Evolutionary conservation across 495 filamentous ascomycete species (phyloP).

Genomic region (Cudoniella acicularis): DNA sequence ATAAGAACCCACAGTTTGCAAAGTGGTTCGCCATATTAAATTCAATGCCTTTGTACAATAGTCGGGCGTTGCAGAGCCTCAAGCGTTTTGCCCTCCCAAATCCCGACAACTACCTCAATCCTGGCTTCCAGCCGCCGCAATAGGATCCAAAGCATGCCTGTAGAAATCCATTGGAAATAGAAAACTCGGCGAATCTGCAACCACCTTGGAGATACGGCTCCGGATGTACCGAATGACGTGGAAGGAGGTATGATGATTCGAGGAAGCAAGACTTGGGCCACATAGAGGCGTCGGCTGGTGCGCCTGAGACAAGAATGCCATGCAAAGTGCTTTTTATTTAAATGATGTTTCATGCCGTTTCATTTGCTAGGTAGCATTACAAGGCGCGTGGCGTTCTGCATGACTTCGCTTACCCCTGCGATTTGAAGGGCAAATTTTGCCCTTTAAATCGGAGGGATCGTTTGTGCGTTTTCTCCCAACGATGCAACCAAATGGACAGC

Average conservation of each 20-base stretch:
- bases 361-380: too few species aligned
- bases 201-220: neutral
- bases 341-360: neutral
- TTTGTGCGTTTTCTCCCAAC: neutral
- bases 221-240: neutral
- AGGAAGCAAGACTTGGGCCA: too few species aligned
- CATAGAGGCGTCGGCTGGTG: neutral
- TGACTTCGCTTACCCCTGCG: neutral
- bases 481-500: neutral
- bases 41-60: neutral
- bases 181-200: neutral
- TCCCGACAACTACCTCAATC: too few species aligned
- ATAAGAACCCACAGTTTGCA: neutral
- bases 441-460: neutral
- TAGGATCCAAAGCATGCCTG: neutral
- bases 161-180: neutral
- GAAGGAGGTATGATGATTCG: neutral
- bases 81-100: too few species aligned
- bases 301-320: neutral
- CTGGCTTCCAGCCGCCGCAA: neutral
- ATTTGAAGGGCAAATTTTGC: neutral
- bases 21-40: slow-evolving; percentile 1
- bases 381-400: neutral
- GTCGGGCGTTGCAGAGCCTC: slow-evolving; percentile 8
- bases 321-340: neutral